Percentiles rank a stretch among this genome's conserved stretches.
phyloP scores from a whole-genome alignment of 768 basidiomycete species.

The Mycena amicta region DNA sequence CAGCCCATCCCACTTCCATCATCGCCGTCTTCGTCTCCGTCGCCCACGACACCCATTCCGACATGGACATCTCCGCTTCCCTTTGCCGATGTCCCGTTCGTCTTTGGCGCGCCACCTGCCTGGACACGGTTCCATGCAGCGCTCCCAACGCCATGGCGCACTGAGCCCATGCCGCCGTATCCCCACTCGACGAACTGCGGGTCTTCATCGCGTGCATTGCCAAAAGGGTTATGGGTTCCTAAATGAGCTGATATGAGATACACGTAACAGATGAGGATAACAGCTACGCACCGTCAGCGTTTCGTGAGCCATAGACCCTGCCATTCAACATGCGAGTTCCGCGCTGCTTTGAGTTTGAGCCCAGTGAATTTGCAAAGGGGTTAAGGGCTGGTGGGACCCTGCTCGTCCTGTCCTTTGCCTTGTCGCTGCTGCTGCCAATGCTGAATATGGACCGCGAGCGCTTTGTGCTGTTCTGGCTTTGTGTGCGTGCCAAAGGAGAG shows the following conservation, averaged over 20 bases:
- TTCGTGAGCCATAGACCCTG: constrained; percentile 69
- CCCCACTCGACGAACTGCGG: constrained; percentile 94
- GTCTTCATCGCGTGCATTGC: constrained; percentile 64
- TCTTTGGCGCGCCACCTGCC: constrained; percentile 30
- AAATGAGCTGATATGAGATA: no score
- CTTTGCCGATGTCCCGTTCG: constrained; percentile 22
- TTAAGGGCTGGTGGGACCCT: constrained; percentile 11
- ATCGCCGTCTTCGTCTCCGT: constrained; percentile 55
- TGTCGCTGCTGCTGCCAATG: not conserved
- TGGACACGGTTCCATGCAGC: constrained; percentile 36
- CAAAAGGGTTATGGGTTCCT: constrained; percentile 57
- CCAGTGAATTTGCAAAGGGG: constrained; percentile 14
- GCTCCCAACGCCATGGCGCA: constrained; percentile 38
- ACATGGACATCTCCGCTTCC: constrained; percentile 17
- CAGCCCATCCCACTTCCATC: constrained; percentile 89
- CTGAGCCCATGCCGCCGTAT: constrained; percentile 81
- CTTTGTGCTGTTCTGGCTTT: constrained; percentile 11
- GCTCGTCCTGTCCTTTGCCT: not conserved
- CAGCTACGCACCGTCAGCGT: constrained; percentile 23
- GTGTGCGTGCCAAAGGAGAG: constrained; percentile 10
- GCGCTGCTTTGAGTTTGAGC: constrained; percentile 30
- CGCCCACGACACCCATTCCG: constrained; percentile 32
- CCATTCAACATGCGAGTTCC: constrained; percentile 81
- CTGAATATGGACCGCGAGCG: constrained; percentile 9
- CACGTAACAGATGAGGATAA: not conserved